phyloP scores from a whole-genome alignment of 2,329 filamentous ascomycete species.

The Cordyceps pruinosa region DNA sequence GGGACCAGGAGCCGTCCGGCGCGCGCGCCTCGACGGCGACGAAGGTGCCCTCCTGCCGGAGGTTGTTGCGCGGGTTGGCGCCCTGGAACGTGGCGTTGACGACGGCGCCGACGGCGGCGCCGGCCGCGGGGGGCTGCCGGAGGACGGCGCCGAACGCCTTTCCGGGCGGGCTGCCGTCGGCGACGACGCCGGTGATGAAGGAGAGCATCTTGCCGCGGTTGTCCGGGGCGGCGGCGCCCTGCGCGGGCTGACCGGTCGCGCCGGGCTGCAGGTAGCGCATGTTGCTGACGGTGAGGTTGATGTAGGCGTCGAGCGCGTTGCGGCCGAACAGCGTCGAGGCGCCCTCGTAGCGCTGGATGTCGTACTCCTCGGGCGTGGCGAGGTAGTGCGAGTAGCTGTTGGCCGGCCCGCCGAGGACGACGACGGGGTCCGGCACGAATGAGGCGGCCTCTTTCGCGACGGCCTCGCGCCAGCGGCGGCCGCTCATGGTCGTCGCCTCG shows the following conservation, averaged over 20 bases:
- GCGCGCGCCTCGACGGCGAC: constrained; percentile 62
- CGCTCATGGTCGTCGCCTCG: constrained; percentile 89
- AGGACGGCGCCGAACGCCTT: constrained; percentile 65
- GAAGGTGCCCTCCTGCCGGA: constrained; percentile 71
- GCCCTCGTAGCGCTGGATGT: constrained; percentile 87
- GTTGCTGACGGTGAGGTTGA: constrained; percentile 72
- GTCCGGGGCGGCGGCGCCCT: constrained; percentile 65
- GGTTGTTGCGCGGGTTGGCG: constrained; percentile 84
- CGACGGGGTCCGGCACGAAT: constrained; percentile 54
- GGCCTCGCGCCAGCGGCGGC: constrained; percentile 74
- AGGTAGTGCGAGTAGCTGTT: constrained; percentile 88
- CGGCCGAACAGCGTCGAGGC: constrained; percentile 84
- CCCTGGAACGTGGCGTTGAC: constrained; percentile 69
- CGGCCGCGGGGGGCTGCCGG: constrained; percentile 41
- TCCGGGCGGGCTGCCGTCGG: constrained; percentile 60
- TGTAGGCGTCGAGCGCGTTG: constrained; percentile 76
- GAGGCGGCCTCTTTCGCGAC: constrained; percentile 46
- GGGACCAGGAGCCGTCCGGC: constrained; percentile 48
- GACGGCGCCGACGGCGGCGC: constrained; percentile 53
- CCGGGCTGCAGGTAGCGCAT: constrained; percentile 32
- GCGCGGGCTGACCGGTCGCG: constrained; percentile 33
- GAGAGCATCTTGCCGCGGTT: constrained; percentile 68
- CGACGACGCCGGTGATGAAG: constrained; percentile 74
- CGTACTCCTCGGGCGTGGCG: constrained; percentile 72
- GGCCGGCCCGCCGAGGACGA: constrained; percentile 79